Evolutionary conservation across 2,329 filamentous ascomycete species (phyloP), one percentile per base, ranked within the genome.

Genomic region (Tolypocladium inflatum): DNA sequence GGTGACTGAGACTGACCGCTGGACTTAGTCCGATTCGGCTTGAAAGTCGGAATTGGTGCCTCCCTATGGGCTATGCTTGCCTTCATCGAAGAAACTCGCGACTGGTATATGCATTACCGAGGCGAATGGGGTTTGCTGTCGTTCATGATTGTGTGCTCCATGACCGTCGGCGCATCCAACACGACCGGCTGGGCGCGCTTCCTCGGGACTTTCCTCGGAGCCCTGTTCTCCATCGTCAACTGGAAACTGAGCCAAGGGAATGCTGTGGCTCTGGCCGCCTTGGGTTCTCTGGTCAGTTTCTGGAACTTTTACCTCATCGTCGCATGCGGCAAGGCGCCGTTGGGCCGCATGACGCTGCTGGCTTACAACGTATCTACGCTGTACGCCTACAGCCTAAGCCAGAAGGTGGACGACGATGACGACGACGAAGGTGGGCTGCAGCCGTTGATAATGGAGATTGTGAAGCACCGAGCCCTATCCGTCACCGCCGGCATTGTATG

Each of bases 51-150:
- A 41, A 80, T 91, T 35, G 92, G 92, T 35, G 92, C 92, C 13
- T 83, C 90, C 7, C 73, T 96, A 0, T 96, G 91, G 74, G 91
- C 89, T 21, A 82, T 92, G 68, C 87, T 92, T 62, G 86, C 91
- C 3, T 97, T 95, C 66, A 78, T 96, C 35, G 80, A 84, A 1
- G 75, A 80, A 13, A 93, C 90, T 1, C 80, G 90, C 57, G 87
- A 88, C 0, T 80, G 87, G 30, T 97, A 96, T 69, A 80, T 83
- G 42, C 87, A 88, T 65, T 96, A 90, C 87, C 81, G 91, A 66
- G 91, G 91, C 38, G 92, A 97, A 76, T 97, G 92, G 92, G 92
- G 92, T n/a, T 78, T 97, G 5, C 74, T 96, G 54, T 94, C 90
- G 0, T 96, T 95, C 75, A 96, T 96, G 91, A 84, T 96, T 68